Evolutionary conservation across 1,284 basidiomycete species (phyloP), one percentile per base, ranked within the genome.

Genomic region (Heterobasidion parviporum): DNA sequence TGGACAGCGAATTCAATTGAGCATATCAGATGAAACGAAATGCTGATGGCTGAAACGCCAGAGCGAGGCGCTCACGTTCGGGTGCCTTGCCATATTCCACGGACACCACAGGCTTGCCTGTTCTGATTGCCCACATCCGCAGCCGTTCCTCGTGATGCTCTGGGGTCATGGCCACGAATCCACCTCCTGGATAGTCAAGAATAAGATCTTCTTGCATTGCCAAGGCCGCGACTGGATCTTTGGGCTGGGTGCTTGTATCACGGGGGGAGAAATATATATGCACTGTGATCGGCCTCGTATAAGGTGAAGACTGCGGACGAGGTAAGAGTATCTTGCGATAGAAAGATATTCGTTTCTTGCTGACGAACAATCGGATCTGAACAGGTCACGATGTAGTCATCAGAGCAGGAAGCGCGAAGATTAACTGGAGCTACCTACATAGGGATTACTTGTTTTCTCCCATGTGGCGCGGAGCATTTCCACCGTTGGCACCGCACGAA

Each of bases 31-130:
- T 6, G 33, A 14, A 12, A 41, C 38, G 10, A 41, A 26, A 5
- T n/a, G 38, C 38, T 41, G 38, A 5, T 41, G 12, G 26, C 26
- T 5, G 34, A 10, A 35, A 55, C 26, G 5, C 26, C 26, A 26
- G 26, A n/a, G 35, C 14, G 49, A 43, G 36, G 32, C 15, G 74
- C 84, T 71, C 68, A 93, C 92, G 94, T 77, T 96, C 94, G 6
- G 95, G 95, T 32, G 94, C 92, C 72, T 98, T 99, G 54, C 94
- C 92, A 68, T 98, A 98, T 63, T 98, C 92, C 52, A 98, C 82
- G 7, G 91, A 81, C 45, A 98, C 73, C 2, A 98, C 82, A 9
- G 92, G 91, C 64, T 85, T 85, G 7, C 87, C 81, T 0, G 90
- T 93, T 56, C 79, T 78, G 45, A 84, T 78, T 5, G 94, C 89